These are phyloP conservation scores for Phylloporus sp. DNA, from an alignment of 768 basidiomycete species.

Conservation along the genomic window DNA sequence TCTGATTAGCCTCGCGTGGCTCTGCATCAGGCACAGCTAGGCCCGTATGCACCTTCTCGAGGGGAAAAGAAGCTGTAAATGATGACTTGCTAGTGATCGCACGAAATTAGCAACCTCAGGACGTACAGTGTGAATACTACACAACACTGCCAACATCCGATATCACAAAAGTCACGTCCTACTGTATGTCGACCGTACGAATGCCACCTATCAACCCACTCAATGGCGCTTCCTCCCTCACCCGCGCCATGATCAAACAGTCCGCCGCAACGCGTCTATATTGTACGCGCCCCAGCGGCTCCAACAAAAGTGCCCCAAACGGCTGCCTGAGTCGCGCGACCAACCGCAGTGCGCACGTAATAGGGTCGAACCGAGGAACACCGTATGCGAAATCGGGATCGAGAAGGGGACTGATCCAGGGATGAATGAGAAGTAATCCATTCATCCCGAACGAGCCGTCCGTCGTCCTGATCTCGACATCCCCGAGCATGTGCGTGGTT, in stretches of 20 bases:
- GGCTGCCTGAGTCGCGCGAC: constrained; percentile 2
- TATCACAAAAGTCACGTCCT: too few relatives aligned
- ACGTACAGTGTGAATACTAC: too few relatives aligned
- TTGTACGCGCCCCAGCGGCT: background rate
- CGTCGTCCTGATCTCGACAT: constrained; percentile 4
- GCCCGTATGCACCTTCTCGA: too few relatives aligned
- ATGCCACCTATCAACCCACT: background rate
- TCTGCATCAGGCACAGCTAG: too few relatives aligned
- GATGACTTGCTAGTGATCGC: too few relatives aligned
- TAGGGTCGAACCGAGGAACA: background rate
- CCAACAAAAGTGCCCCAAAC: constrained; percentile 9
- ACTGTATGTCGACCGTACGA: background rate
- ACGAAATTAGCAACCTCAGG: too few relatives aligned
- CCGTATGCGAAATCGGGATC: background rate
- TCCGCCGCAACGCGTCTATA: constrained; percentile 16
- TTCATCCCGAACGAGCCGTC: background rate
- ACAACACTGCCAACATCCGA: too few relatives aligned
- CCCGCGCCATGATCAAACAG: background rate
- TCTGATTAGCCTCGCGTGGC: too few relatives aligned
- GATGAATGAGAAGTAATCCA: constrained; percentile 4
- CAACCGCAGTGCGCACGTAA: background rate
- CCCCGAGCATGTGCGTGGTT: background rate
- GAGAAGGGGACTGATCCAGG: constrained; percentile 10
- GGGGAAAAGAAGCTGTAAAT: too few relatives aligned
- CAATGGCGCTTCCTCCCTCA: background rate